Evolutionary conservation across 2,329 filamentous ascomycete genomes (phyloP).

Genomic region (Apiospora arundinis): DNA sequence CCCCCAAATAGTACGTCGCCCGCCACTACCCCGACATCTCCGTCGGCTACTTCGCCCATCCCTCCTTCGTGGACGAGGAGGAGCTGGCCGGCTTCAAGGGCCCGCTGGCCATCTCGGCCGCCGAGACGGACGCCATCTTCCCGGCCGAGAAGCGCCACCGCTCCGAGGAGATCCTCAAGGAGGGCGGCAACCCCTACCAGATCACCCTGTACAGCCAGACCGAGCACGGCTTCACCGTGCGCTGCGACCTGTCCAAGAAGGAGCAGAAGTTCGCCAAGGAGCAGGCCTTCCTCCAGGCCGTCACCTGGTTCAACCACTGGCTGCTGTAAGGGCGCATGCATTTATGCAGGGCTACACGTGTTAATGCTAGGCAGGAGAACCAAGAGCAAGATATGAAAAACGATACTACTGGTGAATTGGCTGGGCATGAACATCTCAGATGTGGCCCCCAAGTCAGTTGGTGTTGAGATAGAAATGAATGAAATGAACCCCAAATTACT

Average conservation of each 20-base stretch:
- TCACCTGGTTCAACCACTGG: conserved; percentile 72
- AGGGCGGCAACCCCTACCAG: conserved; percentile 70
- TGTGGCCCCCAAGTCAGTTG: background rate
- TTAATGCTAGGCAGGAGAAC: too few species aligned
- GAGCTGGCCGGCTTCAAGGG: conserved; percentile 71
- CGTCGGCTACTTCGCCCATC: conserved; percentile 77
- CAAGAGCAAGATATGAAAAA: too few species aligned
- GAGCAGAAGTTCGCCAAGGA: conserved; percentile 75
- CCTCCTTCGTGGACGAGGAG: conserved; percentile 72
- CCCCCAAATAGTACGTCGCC: conserved; percentile 63
- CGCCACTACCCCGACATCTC: conserved; percentile 72
- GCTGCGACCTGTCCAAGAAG: conserved; percentile 65
- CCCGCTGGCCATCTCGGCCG: conserved; percentile 71
- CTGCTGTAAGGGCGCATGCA: conserved; percentile 29
- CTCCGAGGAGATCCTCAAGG: conserved; percentile 67
- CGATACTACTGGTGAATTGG: background rate
- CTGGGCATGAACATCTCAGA: background rate
- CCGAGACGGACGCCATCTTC: conserved; percentile 71
- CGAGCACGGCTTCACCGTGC: conserved; percentile 76
- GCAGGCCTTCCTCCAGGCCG: conserved; percentile 79
- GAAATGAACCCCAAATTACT: background rate
- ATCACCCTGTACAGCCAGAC: conserved; percentile 77
- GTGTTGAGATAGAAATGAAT: background rate
- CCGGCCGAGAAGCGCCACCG: conserved; percentile 67
- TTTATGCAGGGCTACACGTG: too few species aligned